Base-by-base conservation (phyloP, 495 filamentous ascomycete genomes). In the Trypethelium eluteriae region DNA sequence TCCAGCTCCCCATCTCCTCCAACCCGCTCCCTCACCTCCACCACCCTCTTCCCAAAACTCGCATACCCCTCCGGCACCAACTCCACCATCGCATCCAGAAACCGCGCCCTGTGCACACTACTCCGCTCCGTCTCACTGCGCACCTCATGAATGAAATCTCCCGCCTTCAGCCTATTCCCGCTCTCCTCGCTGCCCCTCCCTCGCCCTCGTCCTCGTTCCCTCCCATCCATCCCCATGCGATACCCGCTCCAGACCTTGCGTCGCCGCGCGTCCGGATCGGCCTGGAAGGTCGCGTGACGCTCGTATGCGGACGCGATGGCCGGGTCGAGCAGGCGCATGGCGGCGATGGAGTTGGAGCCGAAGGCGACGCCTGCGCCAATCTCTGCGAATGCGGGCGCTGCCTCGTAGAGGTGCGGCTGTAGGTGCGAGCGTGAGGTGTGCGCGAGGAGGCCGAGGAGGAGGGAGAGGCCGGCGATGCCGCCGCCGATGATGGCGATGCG, bases 21-120 rank as follows among this genome's bases (percentile, higher is more conserved):
- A 9, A 72, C 75, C 34, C 66, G 39, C 53, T 71, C 70, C 6
- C 70, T 59, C 7, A 77, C 39, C 36, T 70, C 63, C 9, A 68
- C 72, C 5, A 84, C 59, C 35, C 76, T 69, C 69, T 82, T 82
- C 9, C 70, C 66, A 39, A 81, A 79, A 35, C 74, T 62, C 64
- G 80, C 72, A 9, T 77, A 71, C 2, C 75, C 81, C 2, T 71
- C 66, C 9, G 86, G 85, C 35, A 88, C 68, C 39, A 87, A 61
- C 38, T 76, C 78, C 0, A 85, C 81, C 39, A 90, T 71, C 64
- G 83, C 83, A 68, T 86, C 83, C 11, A 88, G 71, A 68, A 87
- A 88, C 56, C 82, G 77, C 3, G 86, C 85, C 9, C 87, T 74
- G 57, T 86, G 82, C 68, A 73, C 82, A 76, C 80, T 78, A 62